phyloP scores from a whole-genome alignment of 2,329 filamentous ascomycete genomes.

The Cordyceps militaris region DNA sequence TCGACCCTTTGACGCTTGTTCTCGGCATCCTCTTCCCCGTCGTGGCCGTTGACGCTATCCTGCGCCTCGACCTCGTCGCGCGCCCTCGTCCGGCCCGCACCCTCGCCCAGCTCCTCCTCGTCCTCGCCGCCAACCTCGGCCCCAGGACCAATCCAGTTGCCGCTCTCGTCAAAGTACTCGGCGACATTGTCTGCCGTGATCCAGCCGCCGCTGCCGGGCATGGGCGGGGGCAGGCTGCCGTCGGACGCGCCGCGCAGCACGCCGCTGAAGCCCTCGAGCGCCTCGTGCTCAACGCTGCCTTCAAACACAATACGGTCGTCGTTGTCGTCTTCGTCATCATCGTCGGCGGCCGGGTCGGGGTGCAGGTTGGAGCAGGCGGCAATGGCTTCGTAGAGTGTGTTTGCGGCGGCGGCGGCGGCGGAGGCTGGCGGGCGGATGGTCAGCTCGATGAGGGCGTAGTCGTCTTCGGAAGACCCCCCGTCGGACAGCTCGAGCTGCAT shows the following conservation, averaged over 20 bases:
- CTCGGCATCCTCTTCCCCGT: conserved; percentile 31
- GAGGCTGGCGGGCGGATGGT: conserved; percentile 49
- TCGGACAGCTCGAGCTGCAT: conserved; percentile 62
- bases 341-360: conserved; percentile 57
- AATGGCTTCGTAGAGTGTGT: conserved; percentile 59
- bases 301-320: conserved; percentile 53
- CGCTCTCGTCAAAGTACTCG: conserved; percentile 73
- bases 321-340: conserved; percentile 46
- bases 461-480: conserved; percentile 52
- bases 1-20: conserved; percentile 43
- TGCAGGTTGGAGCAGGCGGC: conserved; percentile 70
- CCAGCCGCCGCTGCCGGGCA: conserved; percentile 72
- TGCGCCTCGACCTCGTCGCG: conserved; percentile 45
- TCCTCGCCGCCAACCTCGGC: conserved; percentile 28
- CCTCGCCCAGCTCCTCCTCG: conserved; percentile 49
- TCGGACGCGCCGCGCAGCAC: conserved; percentile 41
- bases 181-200: conserved; percentile 89
- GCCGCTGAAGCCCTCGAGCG: conserved; percentile 50
- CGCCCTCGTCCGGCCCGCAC: conserved; percentile 51
- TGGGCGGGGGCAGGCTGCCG: conserved; percentile 54
- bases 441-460: conserved; percentile 59
- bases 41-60: conserved; percentile 37
- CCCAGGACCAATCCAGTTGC: conserved; percentile 60
- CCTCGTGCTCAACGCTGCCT: conserved; percentile 40
- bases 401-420: conserved; percentile 19